Evolutionary conservation across 2,329 filamentous ascomycete genomes (phyloP).

Genomic region (Aspergillus hiratsukae): DNA sequence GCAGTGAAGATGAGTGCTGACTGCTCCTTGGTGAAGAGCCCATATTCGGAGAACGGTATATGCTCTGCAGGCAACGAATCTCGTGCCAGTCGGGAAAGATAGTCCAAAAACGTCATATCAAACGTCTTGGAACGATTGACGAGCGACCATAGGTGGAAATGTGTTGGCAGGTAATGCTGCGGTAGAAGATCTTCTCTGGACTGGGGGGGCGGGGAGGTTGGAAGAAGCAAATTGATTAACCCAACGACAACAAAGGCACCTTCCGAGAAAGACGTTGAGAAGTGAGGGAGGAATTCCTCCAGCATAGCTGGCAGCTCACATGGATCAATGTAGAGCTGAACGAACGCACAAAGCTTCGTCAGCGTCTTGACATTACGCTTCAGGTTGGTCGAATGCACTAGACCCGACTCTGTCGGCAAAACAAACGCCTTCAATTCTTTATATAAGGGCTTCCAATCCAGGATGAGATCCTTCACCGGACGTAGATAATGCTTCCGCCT

Average conservation of each 20-base stretch:
- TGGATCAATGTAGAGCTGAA: conserved; percentile 89
- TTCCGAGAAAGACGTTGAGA: conserved; percentile 88
- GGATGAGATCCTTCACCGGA: conserved; percentile 77
- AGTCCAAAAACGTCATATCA: conserved; percentile 82
- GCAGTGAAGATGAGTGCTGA: conserved; percentile 91
- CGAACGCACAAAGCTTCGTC: conserved; percentile 84
- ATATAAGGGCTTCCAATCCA: conserved; percentile 93
- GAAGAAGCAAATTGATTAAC: conserved; percentile 79
- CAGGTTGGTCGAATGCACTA: conserved; percentile 57
- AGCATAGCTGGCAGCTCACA: conserved; percentile 76
- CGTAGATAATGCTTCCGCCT: conserved; percentile 95
- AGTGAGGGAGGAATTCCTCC: conserved; percentile 76
- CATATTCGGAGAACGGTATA: conserved; percentile 77
- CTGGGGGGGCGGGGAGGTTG: conserved; percentile 68
- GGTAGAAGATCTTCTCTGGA: conserved; percentile 74
- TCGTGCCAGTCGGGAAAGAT: conserved; percentile 79
- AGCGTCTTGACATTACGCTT: conserved; percentile 68
- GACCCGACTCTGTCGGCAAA: conserved; percentile 72
- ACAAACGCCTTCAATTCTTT: conserved; percentile 89
- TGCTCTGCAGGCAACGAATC: conserved; percentile 73
- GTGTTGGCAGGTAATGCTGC: conserved; percentile 81
- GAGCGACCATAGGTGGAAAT: conserved; percentile 95
- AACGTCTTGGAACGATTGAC: conserved; percentile 84
- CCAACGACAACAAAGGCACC: conserved; percentile 91
- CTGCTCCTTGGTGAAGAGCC: conserved; percentile 89